Evolutionary conservation across 2,329 filamentous ascomycete species (phyloP), one percentile per base, ranked within the genome.

Genomic region (Akanthomyces muscarius): DNA sequence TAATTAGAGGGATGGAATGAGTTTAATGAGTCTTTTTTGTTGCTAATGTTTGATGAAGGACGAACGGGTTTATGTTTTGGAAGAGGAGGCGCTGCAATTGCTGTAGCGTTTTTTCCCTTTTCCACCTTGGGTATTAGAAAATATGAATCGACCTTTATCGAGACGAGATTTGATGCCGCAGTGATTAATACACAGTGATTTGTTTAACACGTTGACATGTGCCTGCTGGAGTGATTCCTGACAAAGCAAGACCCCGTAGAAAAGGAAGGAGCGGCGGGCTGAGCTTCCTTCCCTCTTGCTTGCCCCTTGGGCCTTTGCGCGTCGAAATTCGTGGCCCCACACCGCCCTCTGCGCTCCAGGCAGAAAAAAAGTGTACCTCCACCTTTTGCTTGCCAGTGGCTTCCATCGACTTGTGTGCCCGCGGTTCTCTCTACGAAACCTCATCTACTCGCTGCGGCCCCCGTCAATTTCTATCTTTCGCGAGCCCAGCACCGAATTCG

Each of bases 131-230:
- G 59, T 64, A 53, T 65, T 64, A 65, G 59, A 41, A 61, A 67
- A 66, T 68, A 66, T 67, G 57, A 68, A 67, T 67, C 61, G 65
- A 68, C 65, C 63, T 67, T 65, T 33, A 62, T 67, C 63, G 59
- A 64, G 33, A 56, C 18, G 6, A 42, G 28, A 16, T 28, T 18
- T 16, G 25, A 14, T 11, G 10, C 28, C 14, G 23, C 21, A 21
- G 7, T 23, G n/a, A 18, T 10, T 44, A 11, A 36, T 36, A 7
- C 33, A 38, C 3, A 8, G 50, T 21, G 16, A 36, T 44, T 4
- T 50, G 44, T 36, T 41, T 16, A 52, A 36, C 8, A 14, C 2
- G 18, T 16, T 48, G 45, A 28, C 14, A 48, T 48, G 21, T 25
- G 11, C 21, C 14, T 48, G 45, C 16, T 42, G 23, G 6, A 18